Conservation (phyloP, 2,329 filamentous ascomycete species). For the Fusarium verticillioides region DNA sequence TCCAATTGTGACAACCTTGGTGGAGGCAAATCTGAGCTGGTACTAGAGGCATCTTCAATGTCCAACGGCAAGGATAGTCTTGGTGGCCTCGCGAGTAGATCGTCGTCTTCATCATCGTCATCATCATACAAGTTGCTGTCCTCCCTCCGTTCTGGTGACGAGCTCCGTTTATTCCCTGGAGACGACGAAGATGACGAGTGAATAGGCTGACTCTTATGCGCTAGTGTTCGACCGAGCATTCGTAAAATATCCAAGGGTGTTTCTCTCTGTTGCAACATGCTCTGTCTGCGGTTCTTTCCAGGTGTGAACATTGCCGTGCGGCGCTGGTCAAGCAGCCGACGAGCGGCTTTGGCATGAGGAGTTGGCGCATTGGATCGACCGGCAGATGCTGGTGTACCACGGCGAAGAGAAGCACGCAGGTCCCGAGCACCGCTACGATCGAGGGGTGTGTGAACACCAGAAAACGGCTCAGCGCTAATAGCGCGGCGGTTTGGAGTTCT, state of each 20-base stretch:
- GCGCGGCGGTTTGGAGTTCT: slow-evolving; percentile 46
- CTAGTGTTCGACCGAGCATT: slow-evolving; percentile 65
- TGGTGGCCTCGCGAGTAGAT: slow-evolving; percentile 56
- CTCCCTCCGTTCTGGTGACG: slow-evolving; percentile 47
- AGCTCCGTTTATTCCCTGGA: slow-evolving; percentile 42
- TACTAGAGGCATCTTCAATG: slow-evolving; percentile 62
- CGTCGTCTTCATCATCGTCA: slow-evolving; percentile 63
- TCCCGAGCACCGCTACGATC: slow-evolving; percentile 51
- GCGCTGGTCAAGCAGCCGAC: slow-evolving; percentile 67
- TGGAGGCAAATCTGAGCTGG: slow-evolving; percentile 63
- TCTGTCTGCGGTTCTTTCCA: slow-evolving; percentile 67
- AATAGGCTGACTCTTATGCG: slow-evolving; percentile 58
- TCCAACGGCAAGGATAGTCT: slow-evolving; percentile 66
- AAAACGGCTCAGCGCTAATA: slow-evolving; percentile 51
- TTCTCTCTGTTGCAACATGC: slow-evolving; percentile 65
- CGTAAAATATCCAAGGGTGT: slow-evolving; percentile 65
- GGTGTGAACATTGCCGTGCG: slow-evolving; percentile 70
- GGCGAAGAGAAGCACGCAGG: slow-evolving; percentile 52
- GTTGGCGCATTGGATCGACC: slow-evolving; percentile 60
- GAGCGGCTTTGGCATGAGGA: slow-evolving; percentile 70
- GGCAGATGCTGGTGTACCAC: slow-evolving; percentile 59
- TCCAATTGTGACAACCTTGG: slow-evolving; percentile 66
- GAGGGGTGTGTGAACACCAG: slow-evolving; percentile 58
- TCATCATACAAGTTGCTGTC: slow-evolving; percentile 62
- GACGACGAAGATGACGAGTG: slow-evolving; percentile 61